Evolutionary conservation across 2,329 filamentous ascomycete genomes (phyloP).

Genomic region (Ascosphaera acerosa): DNA sequence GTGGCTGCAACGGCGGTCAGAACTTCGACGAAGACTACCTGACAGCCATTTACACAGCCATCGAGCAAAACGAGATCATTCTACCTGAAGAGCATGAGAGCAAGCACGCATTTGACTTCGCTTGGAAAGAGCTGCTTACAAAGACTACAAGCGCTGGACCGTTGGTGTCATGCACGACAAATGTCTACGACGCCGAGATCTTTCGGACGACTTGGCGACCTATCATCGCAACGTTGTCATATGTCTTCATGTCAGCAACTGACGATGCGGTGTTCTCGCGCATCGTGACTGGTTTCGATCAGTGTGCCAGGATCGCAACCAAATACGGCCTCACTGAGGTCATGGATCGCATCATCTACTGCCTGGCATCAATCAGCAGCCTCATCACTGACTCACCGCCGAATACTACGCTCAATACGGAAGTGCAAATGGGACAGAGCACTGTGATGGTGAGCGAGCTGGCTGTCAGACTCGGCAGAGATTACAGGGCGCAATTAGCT

Average conservation of each 20-base stretch:
- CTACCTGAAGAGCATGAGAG: slow-evolving; percentile 93
- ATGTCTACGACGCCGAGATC: slow-evolving; percentile 93
- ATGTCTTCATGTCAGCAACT: slow-evolving; percentile 96
- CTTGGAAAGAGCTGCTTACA: slow-evolving; percentile 79
- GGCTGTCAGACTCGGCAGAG: slow-evolving; percentile 79
- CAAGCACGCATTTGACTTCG: slow-evolving; percentile 86
- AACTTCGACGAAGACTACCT: slow-evolving; percentile 71
- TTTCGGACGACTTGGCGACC: slow-evolving; percentile 91
- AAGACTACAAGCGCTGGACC: slow-evolving; percentile 57
- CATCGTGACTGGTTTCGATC: slow-evolving; percentile 83
- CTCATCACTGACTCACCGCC: slow-evolving; percentile 49
- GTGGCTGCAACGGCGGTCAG: slow-evolving; percentile 63
- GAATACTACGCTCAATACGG: slow-evolving; percentile 77
- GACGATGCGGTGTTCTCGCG: slow-evolving; percentile 89
- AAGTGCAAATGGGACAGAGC: slow-evolving; percentile 74
- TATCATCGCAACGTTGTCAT: slow-evolving; percentile 79
- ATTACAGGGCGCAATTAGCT: slow-evolving; percentile 80
- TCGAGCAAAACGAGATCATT: slow-evolving; percentile 84
- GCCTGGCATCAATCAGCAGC: slow-evolving; percentile 72
- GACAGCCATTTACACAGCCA: slow-evolving; percentile 68
- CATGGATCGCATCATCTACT: slow-evolving; percentile 78
- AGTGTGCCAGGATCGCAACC: slow-evolving; percentile 79
- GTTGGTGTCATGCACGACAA: slow-evolving; percentile 61
- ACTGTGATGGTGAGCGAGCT: slow-evolving; percentile 98
- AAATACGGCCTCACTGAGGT: slow-evolving; percentile 64